A percentile compares a stretch with the other conserved stretches of the same genome.
phyloP scores from a whole-genome alignment of 1,139 yeast species.

The Maudiozyma humilis region DNA sequence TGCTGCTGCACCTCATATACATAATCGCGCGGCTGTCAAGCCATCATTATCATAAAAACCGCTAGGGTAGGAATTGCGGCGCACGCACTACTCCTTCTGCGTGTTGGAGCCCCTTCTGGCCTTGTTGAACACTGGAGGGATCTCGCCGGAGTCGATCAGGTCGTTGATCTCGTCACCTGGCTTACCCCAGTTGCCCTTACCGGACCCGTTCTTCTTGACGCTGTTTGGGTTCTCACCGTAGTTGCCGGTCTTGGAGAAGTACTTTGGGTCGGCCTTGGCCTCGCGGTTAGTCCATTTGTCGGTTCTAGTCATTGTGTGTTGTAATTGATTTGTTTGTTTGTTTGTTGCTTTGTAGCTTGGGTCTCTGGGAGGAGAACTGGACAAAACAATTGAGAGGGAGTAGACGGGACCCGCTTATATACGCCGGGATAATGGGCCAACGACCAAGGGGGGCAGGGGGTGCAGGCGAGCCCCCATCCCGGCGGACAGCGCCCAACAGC shows the following conservation, averaged over 20 bases:
- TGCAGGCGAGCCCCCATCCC: too few relatives aligned
- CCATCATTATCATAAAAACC: too few relatives aligned
- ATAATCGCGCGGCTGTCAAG: too few relatives aligned
- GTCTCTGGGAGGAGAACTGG: background rate
- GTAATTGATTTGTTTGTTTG: constrained; percentile 4
- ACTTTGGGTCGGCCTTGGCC: constrained; percentile 51
- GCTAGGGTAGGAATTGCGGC: too few relatives aligned
- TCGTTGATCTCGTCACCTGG: constrained; percentile 60
- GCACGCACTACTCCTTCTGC: constrained; percentile 14
- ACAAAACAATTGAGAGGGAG: background rate
- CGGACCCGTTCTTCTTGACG: constrained; percentile 79
- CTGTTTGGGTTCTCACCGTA: constrained; percentile 61
- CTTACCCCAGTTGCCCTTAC: constrained; percentile 69
- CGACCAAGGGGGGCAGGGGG: too few relatives aligned
- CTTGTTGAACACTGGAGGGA: constrained; percentile 36
- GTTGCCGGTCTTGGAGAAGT: constrained; percentile 70
- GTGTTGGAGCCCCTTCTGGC: constrained; percentile 40
- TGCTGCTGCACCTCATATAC: too few relatives aligned
- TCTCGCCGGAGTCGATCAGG: constrained; percentile 37
- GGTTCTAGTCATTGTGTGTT: constrained; percentile 65
- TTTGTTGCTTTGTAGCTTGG: background rate
- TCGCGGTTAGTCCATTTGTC: constrained; percentile 69
- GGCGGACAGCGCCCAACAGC: too few relatives aligned
- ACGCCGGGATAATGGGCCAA: too few relatives aligned
- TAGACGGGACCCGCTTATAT: background rate